Evolutionary conservation across 306 rosid genomes (phyloP).

Genomic region (Rubus parviflorus): DNA sequence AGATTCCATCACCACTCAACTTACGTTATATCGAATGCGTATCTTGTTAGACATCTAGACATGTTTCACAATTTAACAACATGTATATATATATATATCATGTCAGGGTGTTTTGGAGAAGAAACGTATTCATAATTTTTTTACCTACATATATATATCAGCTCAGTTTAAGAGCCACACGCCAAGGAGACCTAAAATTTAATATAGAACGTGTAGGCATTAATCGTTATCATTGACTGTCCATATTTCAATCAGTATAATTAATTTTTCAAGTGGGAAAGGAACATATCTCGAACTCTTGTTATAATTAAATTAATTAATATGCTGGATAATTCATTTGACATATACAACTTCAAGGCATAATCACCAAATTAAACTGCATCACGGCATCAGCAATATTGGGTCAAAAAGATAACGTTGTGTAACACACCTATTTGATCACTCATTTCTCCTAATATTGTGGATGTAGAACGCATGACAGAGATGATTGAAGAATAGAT

Average conservation of each 20-base stretch:
- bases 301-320: background rate
- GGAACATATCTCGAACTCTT: background rate
- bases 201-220: constrained; percentile 22
- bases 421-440: background rate
- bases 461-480: too few relatives aligned
- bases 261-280: background rate
- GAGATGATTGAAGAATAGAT: too few relatives aligned
- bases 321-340: background rate
- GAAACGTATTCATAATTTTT: too few relatives aligned
- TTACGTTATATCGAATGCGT: too few relatives aligned
- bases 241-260: too few relatives aligned
- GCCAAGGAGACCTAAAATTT: constrained; percentile 46
- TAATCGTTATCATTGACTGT: constrained; percentile 15
- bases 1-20: too few relatives aligned
- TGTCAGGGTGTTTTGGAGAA: too few relatives aligned
- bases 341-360: background rate
- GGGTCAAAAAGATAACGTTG: background rate
- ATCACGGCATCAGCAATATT: background rate
- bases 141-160: too few relatives aligned
- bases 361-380: background rate
- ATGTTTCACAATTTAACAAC: too few relatives aligned
- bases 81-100: too few relatives aligned
- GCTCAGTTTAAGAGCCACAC: constrained; percentile 50
- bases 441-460: background rate
- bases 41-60: too few relatives aligned